phyloP scores from a whole-genome alignment of 2,329 filamentous ascomycete genomes.

The Monosporascus cannonballus region DNA sequence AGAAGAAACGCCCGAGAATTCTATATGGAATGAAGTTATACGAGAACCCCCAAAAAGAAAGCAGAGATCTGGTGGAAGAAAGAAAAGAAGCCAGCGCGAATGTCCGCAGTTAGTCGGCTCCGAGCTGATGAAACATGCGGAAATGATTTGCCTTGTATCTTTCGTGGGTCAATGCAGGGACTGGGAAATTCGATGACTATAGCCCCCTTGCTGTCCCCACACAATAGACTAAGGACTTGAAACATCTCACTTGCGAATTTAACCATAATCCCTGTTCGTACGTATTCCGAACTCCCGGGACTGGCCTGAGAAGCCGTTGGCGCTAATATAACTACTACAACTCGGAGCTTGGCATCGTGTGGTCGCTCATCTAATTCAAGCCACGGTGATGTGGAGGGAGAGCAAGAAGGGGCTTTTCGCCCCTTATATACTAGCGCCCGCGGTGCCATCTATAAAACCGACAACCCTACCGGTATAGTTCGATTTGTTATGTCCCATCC shows the following conservation, averaged over 20 bases:
- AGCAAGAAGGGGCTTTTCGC: background rate
- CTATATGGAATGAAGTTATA: too few relatives aligned
- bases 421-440: background rate
- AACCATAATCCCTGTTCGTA: too few relatives aligned
- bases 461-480: too few relatives aligned
- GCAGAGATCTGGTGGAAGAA: too few relatives aligned
- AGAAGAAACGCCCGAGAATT: too few relatives aligned
- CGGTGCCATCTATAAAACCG: background rate
- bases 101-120: too few relatives aligned
- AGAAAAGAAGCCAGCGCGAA: too few relatives aligned
- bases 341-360: background rate
- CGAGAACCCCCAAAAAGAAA: too few relatives aligned
- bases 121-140: too few relatives aligned
- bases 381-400: background rate
- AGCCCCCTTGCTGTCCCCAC: background rate
- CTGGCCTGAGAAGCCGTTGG: background rate
- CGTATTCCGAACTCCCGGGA: background rate
- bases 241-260: background rate
- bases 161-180: background rate
- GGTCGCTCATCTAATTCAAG: background rate
- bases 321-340: background rate
- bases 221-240: background rate
- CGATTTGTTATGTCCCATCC: too few relatives aligned
- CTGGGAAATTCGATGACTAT: background rate
- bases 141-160: too few relatives aligned